A percentile compares a stretch with the other conserved stretches of the same genome.
Evolutionary conservation across 768 basidiomycete species (phyloP).

Genomic region (Boletus pseudopeckii): DNA sequence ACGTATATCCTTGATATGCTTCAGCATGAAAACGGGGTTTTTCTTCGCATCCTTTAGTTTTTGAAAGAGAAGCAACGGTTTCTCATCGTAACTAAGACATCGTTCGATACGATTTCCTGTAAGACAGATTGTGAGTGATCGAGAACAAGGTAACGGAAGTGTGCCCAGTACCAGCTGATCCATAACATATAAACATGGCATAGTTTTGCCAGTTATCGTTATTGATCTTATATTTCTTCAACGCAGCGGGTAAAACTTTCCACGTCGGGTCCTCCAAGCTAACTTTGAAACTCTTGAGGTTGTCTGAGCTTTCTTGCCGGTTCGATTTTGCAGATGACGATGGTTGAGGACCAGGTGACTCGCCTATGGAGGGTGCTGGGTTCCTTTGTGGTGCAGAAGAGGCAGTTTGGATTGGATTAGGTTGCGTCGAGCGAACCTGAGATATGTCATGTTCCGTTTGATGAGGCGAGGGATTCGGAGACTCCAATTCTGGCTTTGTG

Average conservation of each 20-base stretch:
- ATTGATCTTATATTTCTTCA: slow-evolving; percentile 99
- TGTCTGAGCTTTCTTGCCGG: slow-evolving; percentile 66
- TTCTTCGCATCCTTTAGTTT: slow-evolving; percentile 96
- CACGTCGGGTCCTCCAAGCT: slow-evolving; percentile 97
- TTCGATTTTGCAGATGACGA: slow-evolving; percentile 35
- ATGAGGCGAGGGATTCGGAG: slow-evolving; percentile 77
- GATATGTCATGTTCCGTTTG: slow-evolving; percentile 67
- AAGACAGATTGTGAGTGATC: background rate
- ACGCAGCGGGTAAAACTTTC: slow-evolving; percentile 95
- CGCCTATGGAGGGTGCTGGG: slow-evolving; percentile 27
- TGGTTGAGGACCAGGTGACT: slow-evolving; percentile 30
- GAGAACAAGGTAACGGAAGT: background rate
- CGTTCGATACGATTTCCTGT: slow-evolving; percentile 80
- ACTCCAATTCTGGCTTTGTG: slow-evolving; percentile 71
- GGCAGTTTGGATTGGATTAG: slow-evolving; percentile 14
- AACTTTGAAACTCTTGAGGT: slow-evolving; percentile 94
- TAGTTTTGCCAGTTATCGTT: slow-evolving; percentile 99
- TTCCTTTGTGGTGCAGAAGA: slow-evolving; percentile 31
- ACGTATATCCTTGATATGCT: slow-evolving; percentile 90
- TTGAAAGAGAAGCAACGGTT: slow-evolving; percentile 94
- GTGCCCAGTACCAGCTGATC: slow-evolving; percentile 64
- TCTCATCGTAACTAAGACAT: slow-evolving; percentile 96
- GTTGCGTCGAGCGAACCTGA: slow-evolving; percentile 33
- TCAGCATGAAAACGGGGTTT: slow-evolving; percentile 98
- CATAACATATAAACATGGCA: slow-evolving; percentile 99